These are phyloP conservation scores for Calamus simplicifolius DNA, from an alignment of 176 grass and related monocot species.

Conservation along the genomic window DNA sequence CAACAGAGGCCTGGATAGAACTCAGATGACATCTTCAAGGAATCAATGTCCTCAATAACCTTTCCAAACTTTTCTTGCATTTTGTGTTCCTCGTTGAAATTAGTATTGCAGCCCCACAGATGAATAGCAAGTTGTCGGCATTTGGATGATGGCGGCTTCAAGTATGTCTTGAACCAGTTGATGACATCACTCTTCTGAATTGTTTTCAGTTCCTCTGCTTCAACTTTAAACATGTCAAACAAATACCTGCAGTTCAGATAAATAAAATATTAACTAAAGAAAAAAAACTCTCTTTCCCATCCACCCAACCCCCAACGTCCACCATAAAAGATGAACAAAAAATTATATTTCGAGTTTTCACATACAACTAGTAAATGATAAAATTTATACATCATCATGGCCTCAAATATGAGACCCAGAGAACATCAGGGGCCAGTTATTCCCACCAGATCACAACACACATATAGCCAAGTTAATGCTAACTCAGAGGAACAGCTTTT, in stretches of 20 bases:
- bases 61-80: conserved; percentile 56
- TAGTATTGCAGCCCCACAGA: conserved; percentile 70
- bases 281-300: no score
- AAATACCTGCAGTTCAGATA: conserved; percentile 39
- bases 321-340: no score
- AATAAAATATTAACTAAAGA: no score
- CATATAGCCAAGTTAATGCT: no score
- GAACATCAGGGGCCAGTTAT: no score
- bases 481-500: no score
- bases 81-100: conserved; percentile 42
- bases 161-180: conserved; percentile 67
- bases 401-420: no score
- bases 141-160: conserved; percentile 47
- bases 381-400: no score
- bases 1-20: conserved; percentile 72
- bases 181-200: conserved; percentile 77
- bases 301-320: no score
- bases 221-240: conserved; percentile 77
- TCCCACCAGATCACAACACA: no score
- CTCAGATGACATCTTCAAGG: conserved; percentile 49
- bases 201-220: conserved; percentile 83
- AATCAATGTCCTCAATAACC: conserved; percentile 53
- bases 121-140: conserved; percentile 59
- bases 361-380: no score
- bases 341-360: no score